Evolutionary conservation across 139 green algal species (phyloP).

Genomic region (Spirogloea muscicola): DNA sequence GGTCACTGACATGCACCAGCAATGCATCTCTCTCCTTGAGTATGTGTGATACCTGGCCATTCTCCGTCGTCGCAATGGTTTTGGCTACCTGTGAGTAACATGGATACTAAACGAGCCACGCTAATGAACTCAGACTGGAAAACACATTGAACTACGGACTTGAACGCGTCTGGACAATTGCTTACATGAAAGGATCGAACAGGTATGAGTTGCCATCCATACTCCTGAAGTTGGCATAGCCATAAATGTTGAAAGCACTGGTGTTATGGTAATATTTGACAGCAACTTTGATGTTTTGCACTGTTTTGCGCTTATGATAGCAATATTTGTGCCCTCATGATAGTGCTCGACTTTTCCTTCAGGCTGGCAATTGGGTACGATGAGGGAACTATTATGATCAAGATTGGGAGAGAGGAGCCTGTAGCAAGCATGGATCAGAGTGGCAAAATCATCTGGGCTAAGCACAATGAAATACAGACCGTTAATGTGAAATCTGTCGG

Average conservation of each 20-base stretch:
- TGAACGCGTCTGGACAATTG: slow-evolving; percentile 93
- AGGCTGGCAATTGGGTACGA: slow-evolving; percentile 83
- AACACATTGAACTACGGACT: slow-evolving; percentile 95
- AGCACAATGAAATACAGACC: slow-evolving; percentile 85
- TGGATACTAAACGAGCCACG: no score
- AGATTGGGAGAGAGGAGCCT: slow-evolving; percentile 92
- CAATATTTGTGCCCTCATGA: neutral
- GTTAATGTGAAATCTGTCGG: slow-evolving; percentile 57
- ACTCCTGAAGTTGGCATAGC: neutral
- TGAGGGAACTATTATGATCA: slow-evolving; percentile 89
- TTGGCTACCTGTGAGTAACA: no score
- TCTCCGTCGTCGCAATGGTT: no score
- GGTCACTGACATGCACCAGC: no score
- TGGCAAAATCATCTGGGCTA: slow-evolving; percentile 93
- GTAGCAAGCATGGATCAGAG: slow-evolving; percentile 94
- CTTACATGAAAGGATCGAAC: slow-evolving; percentile 81
- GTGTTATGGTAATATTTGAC: neutral
- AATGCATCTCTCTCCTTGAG: no score
- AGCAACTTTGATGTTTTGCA: neutral
- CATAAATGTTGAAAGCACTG: neutral
- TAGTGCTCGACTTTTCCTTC: no score
- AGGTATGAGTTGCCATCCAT: slow-evolving; percentile 20
- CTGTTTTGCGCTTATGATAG: neutral
- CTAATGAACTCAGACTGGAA: slow-evolving; percentile 63
- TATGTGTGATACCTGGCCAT: no score